Base-by-base conservation (phyloP, 768 basidiomycete genomes). In the Mycena filopes region DNA sequence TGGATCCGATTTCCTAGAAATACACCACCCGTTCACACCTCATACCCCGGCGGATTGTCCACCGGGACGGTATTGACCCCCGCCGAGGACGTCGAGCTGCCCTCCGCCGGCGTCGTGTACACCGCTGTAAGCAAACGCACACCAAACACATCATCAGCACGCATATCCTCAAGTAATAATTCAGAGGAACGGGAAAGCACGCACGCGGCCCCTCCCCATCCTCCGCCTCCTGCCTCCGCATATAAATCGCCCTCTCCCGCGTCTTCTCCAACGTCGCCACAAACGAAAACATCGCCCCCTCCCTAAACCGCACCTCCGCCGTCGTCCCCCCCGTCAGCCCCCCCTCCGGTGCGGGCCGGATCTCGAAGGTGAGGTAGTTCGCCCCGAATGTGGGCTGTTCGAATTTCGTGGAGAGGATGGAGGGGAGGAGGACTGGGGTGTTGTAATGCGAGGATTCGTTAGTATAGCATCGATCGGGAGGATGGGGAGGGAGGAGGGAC, bases 201-300 rank as follows among this genome's bases (percentile, higher is more conserved):
- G 68, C 71, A 91, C 90, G 90, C 38, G 88, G 77, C 3, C 83
- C 84, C 56, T 90, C 88, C 55, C 87, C 84, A 20, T 88, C 86
- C 50, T 87, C 86, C 16, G 79, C 77, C 43, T 74, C 72, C 74
- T 88, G 87, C 49, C 90, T 80, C 73, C 81, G 88, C 92, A 93
- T 92, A 70, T 89, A 92, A 54, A 92, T 86, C 18, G 87, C 87
- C 49, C 85, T 80, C 78, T 94, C 92, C 54, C 92, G 84, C 36
- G 90, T 86, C 82, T 94, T 94, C 78, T 92, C 91, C 55, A 95
- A 76, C 26, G 87, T 75, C 50, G 84, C 86, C 40, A 89, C 87
- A 70, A 95, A 95, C 73, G 87, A 82, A 71, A 93, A 92, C 81
- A 93, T 86, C 15, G 87, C 84, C 46, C 84, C 81, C 72, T 91